A percentile compares a stretch with the other conserved stretches of the same genome.
phyloP scores from a whole-genome alignment of 208 protist species.

The Trypanosoma conorhini region DNA sequence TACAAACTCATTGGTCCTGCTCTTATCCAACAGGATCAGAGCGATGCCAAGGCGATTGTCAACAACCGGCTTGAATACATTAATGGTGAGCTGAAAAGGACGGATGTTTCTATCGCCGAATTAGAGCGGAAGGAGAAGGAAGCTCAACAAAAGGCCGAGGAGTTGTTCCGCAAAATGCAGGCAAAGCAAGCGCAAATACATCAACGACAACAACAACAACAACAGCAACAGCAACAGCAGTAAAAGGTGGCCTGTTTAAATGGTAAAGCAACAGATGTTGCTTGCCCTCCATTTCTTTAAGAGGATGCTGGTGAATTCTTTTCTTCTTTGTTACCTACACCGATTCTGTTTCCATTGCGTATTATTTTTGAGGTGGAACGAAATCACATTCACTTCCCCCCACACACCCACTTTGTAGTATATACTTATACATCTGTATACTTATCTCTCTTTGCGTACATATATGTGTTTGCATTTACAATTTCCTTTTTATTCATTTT shows the following conservation, averaged over 20 bases:
- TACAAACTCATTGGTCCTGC: conserved; percentile 96
- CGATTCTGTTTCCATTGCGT: not conserved
- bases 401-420: too few species aligned
- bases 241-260: not conserved
- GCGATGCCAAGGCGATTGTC: conserved; percentile 91
- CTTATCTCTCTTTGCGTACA: not conserved
- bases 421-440: too few species aligned
- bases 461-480: not conserved
- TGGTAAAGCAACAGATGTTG: not conserved
- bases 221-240: too few species aligned
- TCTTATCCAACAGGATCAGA: conserved; percentile 92
- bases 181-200: conserved; percentile 66
- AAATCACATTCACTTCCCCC: not conserved
- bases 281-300: not conserved
- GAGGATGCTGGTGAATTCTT: not conserved
- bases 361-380: not conserved
- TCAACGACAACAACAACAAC: conserved; percentile 66
- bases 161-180: conserved; percentile 87
- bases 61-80: conserved; percentile 94
- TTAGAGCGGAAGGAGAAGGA: conserved; percentile 79
- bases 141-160: conserved; percentile 68
- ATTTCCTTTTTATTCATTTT: not conserved
- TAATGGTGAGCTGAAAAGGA: conserved; percentile 85
- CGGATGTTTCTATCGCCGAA: conserved; percentile 78
- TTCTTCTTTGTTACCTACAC: not conserved